Evolutionary conservation across 2,329 filamentous ascomycete genomes (phyloP).

Genomic region (Dothideomycetidae sp.): DNA sequence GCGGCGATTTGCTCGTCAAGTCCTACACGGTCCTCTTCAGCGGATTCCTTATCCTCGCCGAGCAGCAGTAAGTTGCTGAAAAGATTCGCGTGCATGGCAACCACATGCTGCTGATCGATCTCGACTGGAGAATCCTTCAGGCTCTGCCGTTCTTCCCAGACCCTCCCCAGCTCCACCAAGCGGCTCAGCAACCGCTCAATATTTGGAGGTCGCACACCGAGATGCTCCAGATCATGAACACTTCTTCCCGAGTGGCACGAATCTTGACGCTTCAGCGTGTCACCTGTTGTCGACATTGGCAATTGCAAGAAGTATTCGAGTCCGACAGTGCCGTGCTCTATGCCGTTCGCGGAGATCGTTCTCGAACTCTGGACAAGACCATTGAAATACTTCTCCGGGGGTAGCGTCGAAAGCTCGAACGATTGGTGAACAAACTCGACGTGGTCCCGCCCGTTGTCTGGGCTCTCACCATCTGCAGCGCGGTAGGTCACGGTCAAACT

Average conservation of each 20-base stretch:
- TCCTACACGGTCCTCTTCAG: conserved; percentile 8
- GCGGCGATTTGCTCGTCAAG: conserved; percentile 33
- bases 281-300: conserved; percentile 17
- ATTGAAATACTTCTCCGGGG: neutral
- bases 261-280: conserved; percentile 12
- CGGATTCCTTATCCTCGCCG: conserved; percentile 2
- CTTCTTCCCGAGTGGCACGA: conserved; percentile 12
- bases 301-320: conserved; percentile 35
- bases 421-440: conserved; percentile 5
- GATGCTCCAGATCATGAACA: conserved; percentile 15
- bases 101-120: conserved; percentile 13
- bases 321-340: conserved; percentile 33
- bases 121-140: neutral
- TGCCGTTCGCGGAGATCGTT: conserved; percentile 32
- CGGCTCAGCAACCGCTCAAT: conserved; percentile 15
- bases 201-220: conserved; percentile 16
- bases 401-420: conserved; percentile 3
- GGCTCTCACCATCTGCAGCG: conserved; percentile 8
- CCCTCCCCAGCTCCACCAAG: conserved; percentile 15
- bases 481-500: conserved; percentile 9
- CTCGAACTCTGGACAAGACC: conserved; percentile 30
- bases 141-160: conserved; percentile 3
- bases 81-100: conserved; percentile 18
- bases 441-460: conserved; percentile 4
- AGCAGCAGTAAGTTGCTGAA: conserved; percentile 17